These are phyloP conservation scores for Penicillium herquei DNA, from an alignment of 495 filamentous ascomycete species.

Conservation along the genomic window DNA sequence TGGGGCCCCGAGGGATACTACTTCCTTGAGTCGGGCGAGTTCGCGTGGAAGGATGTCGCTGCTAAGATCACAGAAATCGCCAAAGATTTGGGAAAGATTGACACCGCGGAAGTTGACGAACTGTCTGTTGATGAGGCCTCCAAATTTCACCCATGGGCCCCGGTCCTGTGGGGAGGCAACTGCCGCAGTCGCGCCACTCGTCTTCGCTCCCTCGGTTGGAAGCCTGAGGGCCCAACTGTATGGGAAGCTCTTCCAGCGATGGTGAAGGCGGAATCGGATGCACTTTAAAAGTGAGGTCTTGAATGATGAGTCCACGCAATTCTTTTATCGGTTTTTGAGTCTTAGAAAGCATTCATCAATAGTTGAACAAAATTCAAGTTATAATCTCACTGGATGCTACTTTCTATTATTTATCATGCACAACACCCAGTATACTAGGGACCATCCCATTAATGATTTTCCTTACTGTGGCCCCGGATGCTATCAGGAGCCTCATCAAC, in stretches of 20 bases:
- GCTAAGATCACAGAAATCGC: not conserved
- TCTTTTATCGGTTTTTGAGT: no score
- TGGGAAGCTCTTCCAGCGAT: conserved; percentile 1
- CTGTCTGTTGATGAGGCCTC: conserved; percentile 1
- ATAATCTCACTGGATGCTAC: no score
- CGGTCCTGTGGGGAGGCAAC: conserved; percentile 5
- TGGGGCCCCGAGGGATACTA: conserved; percentile 5
- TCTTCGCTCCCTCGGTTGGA: not conserved
- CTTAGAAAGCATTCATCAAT: no score
- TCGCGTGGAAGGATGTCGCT: not conserved
- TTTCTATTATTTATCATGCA: no score
- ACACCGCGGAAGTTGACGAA: conserved; percentile 1
- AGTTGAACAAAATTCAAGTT: no score
- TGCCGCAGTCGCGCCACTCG: conserved; percentile 2
- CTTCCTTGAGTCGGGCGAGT: conserved; percentile 3
- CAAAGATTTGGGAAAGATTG: not conserved
- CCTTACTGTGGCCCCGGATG: no score
- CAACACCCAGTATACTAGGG: no score
- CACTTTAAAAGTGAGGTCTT: not conserved
- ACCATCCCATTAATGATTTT: no score
- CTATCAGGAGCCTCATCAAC: no score
- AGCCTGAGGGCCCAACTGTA: conserved; percentile 2
- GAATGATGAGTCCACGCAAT: not conserved
- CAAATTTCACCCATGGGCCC: conserved; percentile 5
- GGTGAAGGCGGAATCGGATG: not conserved